Evolutionary conservation across 2,329 filamentous ascomycete species (phyloP).

Genomic region (Ciborinia camelliae): DNA sequence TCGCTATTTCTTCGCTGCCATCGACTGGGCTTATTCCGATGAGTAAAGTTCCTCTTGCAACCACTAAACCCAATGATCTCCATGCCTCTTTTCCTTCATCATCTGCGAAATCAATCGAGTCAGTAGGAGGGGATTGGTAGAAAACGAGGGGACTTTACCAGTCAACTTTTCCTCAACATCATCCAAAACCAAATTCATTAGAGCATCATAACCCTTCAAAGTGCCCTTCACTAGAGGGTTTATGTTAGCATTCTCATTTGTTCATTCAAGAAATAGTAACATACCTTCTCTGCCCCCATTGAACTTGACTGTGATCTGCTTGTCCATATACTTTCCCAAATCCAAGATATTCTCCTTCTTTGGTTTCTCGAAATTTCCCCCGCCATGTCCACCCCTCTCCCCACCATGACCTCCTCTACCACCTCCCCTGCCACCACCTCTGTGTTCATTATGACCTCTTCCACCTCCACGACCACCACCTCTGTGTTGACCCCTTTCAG

Average conservation of each 20-base stretch:
- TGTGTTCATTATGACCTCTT: slow-evolving; percentile 17
- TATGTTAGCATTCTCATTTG: not conserved
- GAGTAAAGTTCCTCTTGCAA: slow-evolving; percentile 86
- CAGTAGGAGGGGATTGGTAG: slow-evolving; percentile 1
- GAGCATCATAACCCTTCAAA: slow-evolving; percentile 91
- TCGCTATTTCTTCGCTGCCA: slow-evolving; percentile 92
- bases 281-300: slow-evolving; percentile 88
- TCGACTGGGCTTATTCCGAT: slow-evolving; percentile 91
- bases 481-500: slow-evolving; percentile 25
- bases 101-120: slow-evolving; percentile 52
- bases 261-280: slow-evolving; percentile 29
- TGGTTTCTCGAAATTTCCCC: slow-evolving; percentile 63
- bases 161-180: slow-evolving; percentile 87
- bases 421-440: slow-evolving; percentile 26
- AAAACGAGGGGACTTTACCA: slow-evolving; percentile 53
- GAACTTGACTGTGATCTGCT: slow-evolving; percentile 93
- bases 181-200: slow-evolving; percentile 97
- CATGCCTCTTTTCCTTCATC: slow-evolving; percentile 83
- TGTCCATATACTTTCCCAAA: slow-evolving; percentile 93
- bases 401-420: slow-evolving; percentile 36
- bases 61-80: slow-evolving; percentile 68
- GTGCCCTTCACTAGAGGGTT: slow-evolving; percentile 68
- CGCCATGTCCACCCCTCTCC: slow-evolving; percentile 45
- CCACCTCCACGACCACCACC: slow-evolving; percentile 24
- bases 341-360: slow-evolving; percentile 99